Evolutionary conservation across 768 basidiomycete species (phyloP), one percentile per base, ranked within the genome.

Genomic region (Neoboletus brunneissimus): DNA sequence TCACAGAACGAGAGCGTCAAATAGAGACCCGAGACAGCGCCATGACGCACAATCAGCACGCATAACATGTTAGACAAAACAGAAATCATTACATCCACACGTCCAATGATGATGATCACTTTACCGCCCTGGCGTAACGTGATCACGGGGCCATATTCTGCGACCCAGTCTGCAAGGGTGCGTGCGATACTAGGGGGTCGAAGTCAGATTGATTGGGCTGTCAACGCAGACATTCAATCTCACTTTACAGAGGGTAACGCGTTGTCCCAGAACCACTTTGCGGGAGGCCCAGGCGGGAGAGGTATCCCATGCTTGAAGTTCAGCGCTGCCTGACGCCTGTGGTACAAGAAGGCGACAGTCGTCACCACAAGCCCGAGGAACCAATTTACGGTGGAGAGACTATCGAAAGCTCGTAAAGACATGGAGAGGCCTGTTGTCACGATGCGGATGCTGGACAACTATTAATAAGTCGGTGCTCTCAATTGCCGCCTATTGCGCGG

Each of bases 91-190:
- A 69, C 67, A 47, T 68, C 59, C 12, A 62, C 43, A 8, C 67
- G 57, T 4, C 63, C 65, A 10, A 70, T 50, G 29, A 70, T 22
- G 32, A 70, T 43, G 41, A 46, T 58, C 11, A 64, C 22, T 2
- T 57, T 29, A 12, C 50, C 62, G 1, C 84, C 84, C 59, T 80
- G 79, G 2, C 80, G 75, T 2, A 87, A 62, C 0, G 79, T 73
- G 56, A 85, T 78, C 1, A 86, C 73, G 0, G 85, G 82, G 0
- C 85, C 85, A 54, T 86, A 86, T 57, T 78, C 64, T 51, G 80
- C 72, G 2, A 79, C 78, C 78, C 80, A 83, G 50, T 80, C 75
- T 41, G 81, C 75, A 42, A 83, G 80, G 6, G 54, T 60, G 25
- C 22, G 58, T n/a, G 66, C 64, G 38, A 65, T 53, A 13, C 60